These are phyloP conservation scores for Ogataea haglerorum DNA, from an alignment of 805 yeast genomes.

Conservation along the genomic window DNA sequence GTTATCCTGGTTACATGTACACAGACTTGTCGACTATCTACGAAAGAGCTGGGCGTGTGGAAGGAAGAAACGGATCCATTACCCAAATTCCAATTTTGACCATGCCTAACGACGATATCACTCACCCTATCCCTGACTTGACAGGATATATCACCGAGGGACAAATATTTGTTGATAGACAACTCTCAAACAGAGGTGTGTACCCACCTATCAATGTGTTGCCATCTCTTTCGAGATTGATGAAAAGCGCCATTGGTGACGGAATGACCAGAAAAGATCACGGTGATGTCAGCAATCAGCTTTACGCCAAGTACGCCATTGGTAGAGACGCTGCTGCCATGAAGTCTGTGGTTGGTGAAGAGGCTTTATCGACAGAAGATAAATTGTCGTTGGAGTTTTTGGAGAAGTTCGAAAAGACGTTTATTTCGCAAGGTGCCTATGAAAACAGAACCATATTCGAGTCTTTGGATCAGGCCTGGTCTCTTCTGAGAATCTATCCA, in stretches of 20 bases:
- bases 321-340: constrained; percentile 99
- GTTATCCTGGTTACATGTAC: constrained; percentile 99
- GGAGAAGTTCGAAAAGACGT: constrained; percentile 96
- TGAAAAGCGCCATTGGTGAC: constrained; percentile 99
- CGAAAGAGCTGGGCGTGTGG: constrained; percentile 99
- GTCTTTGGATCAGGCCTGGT: constrained; percentile 97
- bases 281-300: constrained; percentile 98
- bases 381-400: constrained; percentile 94
- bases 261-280: constrained; percentile 99
- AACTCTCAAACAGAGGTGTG: constrained; percentile 91
- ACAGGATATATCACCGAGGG: constrained; percentile 99
- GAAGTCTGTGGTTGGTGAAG: constrained; percentile 99
- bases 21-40: constrained; percentile 98
- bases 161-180: constrained; percentile 96
- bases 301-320: constrained; percentile 98
- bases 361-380: constrained; percentile 96
- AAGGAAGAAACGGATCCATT: constrained; percentile 98
- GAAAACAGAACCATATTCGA: constrained; percentile 94
- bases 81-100: constrained; percentile 98
- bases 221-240: constrained; percentile 95
- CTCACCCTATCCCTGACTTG: constrained; percentile 99
- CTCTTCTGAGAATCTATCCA: constrained; percentile 95
- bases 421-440: constrained; percentile 94
- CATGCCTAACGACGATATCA: constrained; percentile 99
- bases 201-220: constrained; percentile 98